phyloP scores from a whole-genome alignment of 2,329 filamentous ascomycete genomes.

The Penicillium sp. region DNA sequence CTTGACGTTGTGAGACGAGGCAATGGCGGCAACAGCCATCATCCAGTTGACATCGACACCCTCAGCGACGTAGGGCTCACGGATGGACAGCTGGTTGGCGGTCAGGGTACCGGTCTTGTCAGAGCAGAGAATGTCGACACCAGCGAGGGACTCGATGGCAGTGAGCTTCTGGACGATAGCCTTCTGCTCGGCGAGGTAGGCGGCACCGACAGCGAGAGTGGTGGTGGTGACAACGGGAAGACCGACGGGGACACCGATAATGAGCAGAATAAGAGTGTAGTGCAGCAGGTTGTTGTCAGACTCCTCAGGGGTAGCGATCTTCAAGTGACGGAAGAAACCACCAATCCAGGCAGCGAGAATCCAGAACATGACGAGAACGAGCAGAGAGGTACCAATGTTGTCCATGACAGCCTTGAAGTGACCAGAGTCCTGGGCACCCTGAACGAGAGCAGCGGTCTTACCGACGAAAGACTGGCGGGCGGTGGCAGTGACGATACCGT shows the following conservation, averaged over 20 bases:
- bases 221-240: conserved; percentile 79
- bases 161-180: conserved; percentile 81
- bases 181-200: conserved; percentile 77
- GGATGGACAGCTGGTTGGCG: conserved; percentile 68
- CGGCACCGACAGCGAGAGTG: conserved; percentile 75
- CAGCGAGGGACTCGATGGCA: conserved; percentile 74
- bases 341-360: conserved; percentile 77
- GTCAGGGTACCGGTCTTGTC: conserved; percentile 78
- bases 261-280: conserved; percentile 72
- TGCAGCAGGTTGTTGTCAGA: conserved; percentile 68
- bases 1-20: conserved; percentile 78
- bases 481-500: conserved; percentile 68
- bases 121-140: conserved; percentile 79
- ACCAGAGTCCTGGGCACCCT: conserved; percentile 75
- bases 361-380: conserved; percentile 78
- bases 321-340: conserved; percentile 74
- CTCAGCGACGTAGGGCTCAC: conserved; percentile 76
- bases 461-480: conserved; percentile 77
- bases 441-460: conserved; percentile 73
- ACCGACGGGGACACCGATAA: conserved; percentile 80
- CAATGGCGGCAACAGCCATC: conserved; percentile 79
- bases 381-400: conserved; percentile 73
- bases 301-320: conserved; percentile 56
- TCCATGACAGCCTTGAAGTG: conserved; percentile 86
- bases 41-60: conserved; percentile 82